phyloP scores from a whole-genome alignment of 805 yeast genomes.

The Candida ficus region DNA sequence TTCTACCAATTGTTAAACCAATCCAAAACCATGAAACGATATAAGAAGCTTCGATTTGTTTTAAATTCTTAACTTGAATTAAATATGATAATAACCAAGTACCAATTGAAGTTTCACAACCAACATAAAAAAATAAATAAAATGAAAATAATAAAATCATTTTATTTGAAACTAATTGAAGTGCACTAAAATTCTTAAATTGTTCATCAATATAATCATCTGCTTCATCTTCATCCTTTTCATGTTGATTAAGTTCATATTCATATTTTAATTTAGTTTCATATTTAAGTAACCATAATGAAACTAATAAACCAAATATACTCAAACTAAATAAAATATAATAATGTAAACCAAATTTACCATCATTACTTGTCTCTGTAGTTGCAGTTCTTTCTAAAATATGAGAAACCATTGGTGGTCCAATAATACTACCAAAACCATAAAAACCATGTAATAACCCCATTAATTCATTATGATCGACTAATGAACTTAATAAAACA shows the following conservation, averaged over 20 bases:
- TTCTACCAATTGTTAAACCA: slow-evolving; percentile 62
- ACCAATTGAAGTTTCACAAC: slow-evolving; percentile 63
- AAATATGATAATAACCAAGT: slow-evolving; percentile 69
- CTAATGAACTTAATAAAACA: slow-evolving; percentile 41
- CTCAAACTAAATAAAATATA: slow-evolving; percentile 37
- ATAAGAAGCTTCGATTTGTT: slow-evolving; percentile 46
- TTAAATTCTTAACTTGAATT: slow-evolving; percentile 47
- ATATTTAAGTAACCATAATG: slow-evolving; percentile 41
- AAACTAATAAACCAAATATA: slow-evolving; percentile 22
- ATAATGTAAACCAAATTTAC: slow-evolving; percentile 23
- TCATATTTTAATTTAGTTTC: slow-evolving; percentile 34
- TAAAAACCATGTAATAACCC: slow-evolving; percentile 64
- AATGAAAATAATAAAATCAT: slow-evolving; percentile 44
- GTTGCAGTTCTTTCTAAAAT: slow-evolving; percentile 29
- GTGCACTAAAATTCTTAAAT: slow-evolving; percentile 1
- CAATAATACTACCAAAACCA: slow-evolving; percentile 67
- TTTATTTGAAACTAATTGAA: slow-evolving; percentile 24
- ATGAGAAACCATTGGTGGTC: slow-evolving; percentile 59
- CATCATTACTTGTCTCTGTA: slow-evolving; percentile 4
- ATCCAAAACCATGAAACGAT: slow-evolving; percentile 70
- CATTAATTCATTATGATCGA: slow-evolving; percentile 50
- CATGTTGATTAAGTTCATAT: slow-evolving; percentile 5
- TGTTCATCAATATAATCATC: slow-evolving; percentile 13
- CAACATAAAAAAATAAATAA: slow-evolving; percentile 58
- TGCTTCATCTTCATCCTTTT: slow-evolving; percentile 9